phyloP scores from a whole-genome alignment of 2,329 filamentous ascomycete species.

The Lasiodiplodia theobromae region DNA sequence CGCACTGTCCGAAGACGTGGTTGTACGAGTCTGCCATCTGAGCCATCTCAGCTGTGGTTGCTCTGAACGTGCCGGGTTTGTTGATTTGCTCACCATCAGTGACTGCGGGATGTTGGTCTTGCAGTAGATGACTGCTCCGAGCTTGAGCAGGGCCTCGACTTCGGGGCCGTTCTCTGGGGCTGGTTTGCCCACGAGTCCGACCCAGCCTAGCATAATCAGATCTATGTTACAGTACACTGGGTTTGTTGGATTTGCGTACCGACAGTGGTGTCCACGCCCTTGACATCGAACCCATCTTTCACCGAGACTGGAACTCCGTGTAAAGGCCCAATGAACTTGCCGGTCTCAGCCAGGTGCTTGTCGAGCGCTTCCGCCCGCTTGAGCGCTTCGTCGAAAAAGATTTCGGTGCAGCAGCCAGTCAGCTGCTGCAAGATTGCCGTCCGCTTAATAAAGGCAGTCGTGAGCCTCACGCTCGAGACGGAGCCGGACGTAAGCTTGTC shows the following conservation, averaged over 20 bases:
- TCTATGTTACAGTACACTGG: too few relatives aligned
- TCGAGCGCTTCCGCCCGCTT: constrained; percentile 51
- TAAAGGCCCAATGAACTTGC: constrained; percentile 52
- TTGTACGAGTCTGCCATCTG: constrained; percentile 55
- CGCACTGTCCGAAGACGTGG: constrained; percentile 60
- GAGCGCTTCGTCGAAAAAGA: constrained; percentile 55
- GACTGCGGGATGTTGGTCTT: constrained; percentile 63
- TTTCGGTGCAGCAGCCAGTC: constrained; percentile 52
- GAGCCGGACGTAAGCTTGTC: constrained; percentile 37
- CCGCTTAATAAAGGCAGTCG: constrained; percentile 61
- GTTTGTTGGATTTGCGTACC: too few relatives aligned
- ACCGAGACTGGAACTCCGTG: constrained; percentile 58
- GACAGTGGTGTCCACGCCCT: constrained; percentile 58
- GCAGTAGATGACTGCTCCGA: constrained; percentile 60
- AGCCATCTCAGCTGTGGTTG: neutral
- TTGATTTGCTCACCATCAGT: constrained; percentile 53
- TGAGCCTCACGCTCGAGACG: constrained; percentile 51
- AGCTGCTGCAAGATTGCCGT: constrained; percentile 66
- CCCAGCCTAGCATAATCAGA: constrained; percentile 58
- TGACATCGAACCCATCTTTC: constrained; percentile 59
- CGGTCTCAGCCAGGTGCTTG: constrained; percentile 44
- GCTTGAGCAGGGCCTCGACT: constrained; percentile 45
- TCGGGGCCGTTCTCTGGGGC: constrained; percentile 34
- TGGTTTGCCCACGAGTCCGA: constrained; percentile 47
- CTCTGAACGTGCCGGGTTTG: too few relatives aligned